A percentile compares a stretch with the other conserved stretches of the same genome.
phyloP scores from a whole-genome alignment of 2,329 filamentous ascomycete genomes.

The Aspergillus bombycis region DNA sequence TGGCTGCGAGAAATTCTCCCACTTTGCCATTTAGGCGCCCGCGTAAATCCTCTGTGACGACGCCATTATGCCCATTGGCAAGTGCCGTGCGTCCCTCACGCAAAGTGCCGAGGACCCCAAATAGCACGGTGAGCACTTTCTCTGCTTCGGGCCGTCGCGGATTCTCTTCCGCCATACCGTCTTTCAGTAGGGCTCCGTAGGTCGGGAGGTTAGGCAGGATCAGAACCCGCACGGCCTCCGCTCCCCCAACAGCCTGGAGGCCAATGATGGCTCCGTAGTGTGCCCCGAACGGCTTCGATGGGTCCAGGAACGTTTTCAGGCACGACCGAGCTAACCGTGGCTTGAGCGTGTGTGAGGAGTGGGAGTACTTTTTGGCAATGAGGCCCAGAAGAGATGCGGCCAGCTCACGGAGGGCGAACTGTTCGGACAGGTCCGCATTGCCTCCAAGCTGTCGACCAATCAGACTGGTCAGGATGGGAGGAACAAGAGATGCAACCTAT shows the following conservation, averaged over 20 bases:
- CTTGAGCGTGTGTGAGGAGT: constrained; percentile 78
- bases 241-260: constrained; percentile 74
- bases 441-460: constrained; percentile 79
- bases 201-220: constrained; percentile 68
- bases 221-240: constrained; percentile 65
- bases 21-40: constrained; percentile 43
- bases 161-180: constrained; percentile 54
- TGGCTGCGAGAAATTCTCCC: constrained; percentile 45
- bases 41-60: constrained; percentile 41
- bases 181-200: constrained; percentile 64
- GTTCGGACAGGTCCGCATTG: constrained; percentile 53
- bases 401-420: constrained; percentile 83
- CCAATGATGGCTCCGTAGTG: constrained; percentile 89
- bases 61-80: constrained; percentile 44
- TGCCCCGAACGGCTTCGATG: constrained; percentile 76
- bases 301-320: constrained; percentile 88
- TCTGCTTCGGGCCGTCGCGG: constrained; percentile 62
- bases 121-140: constrained; percentile 60
- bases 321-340: constrained; percentile 91
- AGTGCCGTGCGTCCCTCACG: constrained; percentile 48
- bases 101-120: constrained; percentile 59
- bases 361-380: constrained; percentile 79
- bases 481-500: constrained; percentile 69
- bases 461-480: constrained; percentile 88
- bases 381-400: constrained; percentile 79